A percentile compares a stretch with the other conserved stretches of the same genome.
Evolutionary conservation across 2,329 filamentous ascomycete species (phyloP).

Genomic region (Colletotrichum cuscutae): DNA sequence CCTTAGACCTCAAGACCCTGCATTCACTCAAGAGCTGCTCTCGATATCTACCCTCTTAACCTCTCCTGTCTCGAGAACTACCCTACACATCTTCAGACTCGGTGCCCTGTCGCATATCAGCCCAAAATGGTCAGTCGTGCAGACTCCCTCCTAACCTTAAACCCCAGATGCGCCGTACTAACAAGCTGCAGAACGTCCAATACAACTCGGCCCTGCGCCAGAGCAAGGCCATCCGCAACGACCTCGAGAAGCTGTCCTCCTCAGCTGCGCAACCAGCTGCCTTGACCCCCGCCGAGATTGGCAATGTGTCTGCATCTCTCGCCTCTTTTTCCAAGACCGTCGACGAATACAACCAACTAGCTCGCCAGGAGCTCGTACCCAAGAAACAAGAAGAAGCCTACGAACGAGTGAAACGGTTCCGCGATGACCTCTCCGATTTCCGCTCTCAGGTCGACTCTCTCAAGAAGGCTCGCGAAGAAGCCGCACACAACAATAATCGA

Average conservation of each 20-base stretch:
- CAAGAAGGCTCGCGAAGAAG: conserved; percentile 81
- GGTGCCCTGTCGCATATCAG: not conserved
- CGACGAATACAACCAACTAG: conserved; percentile 88
- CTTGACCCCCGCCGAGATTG: conserved; percentile 65
- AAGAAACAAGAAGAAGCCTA: conserved; percentile 92
- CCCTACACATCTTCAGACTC: not conserved
- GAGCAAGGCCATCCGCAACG: conserved; percentile 80
- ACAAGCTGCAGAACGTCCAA: conserved; percentile 74
- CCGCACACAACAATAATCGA: conserved; percentile 72
- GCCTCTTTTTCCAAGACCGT: conserved; percentile 87
- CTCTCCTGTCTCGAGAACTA: not conserved
- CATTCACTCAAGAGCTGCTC: not conserved
- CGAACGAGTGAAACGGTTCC: conserved; percentile 87
- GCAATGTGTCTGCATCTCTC: conserved; percentile 81
- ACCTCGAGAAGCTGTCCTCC: conserved; percentile 76
- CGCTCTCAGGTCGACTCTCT: conserved; percentile 80
- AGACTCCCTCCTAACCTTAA: not conserved
- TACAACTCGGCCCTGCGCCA: conserved; percentile 90
- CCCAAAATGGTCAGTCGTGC: conserved; percentile 22
- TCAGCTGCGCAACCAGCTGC: conserved; percentile 67
- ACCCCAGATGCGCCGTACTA: conserved; percentile 31
- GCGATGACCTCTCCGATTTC: conserved; percentile 83
- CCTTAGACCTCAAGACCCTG: conserved; percentile 8
- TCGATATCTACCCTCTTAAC: not conserved
- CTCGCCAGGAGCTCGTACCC: conserved; percentile 88